These are phyloP conservation scores for Sporothrix pseudoabietina DNA, from an alignment of 2,329 filamentous ascomycete species.

Conservation along the genomic window DNA sequence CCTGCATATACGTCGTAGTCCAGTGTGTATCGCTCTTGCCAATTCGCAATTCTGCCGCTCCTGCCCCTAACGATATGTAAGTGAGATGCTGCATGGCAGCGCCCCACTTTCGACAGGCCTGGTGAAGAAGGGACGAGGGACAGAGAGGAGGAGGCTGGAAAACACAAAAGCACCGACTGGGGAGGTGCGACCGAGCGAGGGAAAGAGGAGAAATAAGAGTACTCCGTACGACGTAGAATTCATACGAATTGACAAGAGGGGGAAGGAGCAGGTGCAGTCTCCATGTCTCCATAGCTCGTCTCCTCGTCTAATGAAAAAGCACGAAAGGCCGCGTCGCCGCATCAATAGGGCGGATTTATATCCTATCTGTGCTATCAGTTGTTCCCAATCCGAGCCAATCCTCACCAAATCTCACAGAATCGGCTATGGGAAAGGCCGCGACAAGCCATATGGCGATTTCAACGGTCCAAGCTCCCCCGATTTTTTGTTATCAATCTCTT, in stretches of 20 bases:
- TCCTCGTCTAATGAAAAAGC: neutral
- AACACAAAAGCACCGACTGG: neutral
- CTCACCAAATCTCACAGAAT: neutral
- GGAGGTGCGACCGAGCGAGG: neutral
- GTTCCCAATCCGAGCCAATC: neutral
- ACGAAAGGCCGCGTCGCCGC: neutral
- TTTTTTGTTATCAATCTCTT: neutral
- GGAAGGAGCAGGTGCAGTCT: neutral
- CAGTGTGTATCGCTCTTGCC: neutral
- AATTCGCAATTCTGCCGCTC: neutral
- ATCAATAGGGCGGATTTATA: neutral
- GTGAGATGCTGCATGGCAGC: conserved; percentile 16
- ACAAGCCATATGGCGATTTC: conserved; percentile 7
- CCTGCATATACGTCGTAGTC: too few species aligned
- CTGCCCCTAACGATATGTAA: conserved; percentile 8
- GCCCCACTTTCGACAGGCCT: conserved; percentile 21
- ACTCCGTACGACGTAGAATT: neutral
- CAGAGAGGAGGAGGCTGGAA: neutral
- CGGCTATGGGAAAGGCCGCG: neutral
- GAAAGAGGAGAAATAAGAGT: neutral
- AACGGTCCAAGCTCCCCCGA: neutral
- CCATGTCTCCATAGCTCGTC: neutral
- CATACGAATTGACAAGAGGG: neutral
- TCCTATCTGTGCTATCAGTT: neutral
- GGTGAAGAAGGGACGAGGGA: conserved; percentile 4